These are phyloP conservation scores for Pleurotus cornucopiae DNA, from an alignment of 768 basidiomycete genomes.

Conservation along the genomic window DNA sequence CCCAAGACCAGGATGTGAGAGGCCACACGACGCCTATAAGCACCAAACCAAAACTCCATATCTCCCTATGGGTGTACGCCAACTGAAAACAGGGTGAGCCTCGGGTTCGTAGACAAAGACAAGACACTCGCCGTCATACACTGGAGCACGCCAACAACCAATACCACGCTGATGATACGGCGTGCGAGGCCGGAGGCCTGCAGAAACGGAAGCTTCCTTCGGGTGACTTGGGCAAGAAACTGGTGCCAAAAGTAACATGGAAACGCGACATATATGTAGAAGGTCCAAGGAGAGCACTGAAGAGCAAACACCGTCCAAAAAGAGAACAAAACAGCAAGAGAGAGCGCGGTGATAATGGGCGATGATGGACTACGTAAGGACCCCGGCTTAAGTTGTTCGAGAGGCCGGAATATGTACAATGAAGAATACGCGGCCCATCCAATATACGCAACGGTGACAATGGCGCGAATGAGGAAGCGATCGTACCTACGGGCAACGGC, in stretches of 20 bases:
- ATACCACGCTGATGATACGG: background rate
- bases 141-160: slow-evolving; percentile 44
- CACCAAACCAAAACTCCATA: slow-evolving; percentile 69
- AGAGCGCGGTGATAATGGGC: slow-evolving; percentile 13
- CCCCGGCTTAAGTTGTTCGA: slow-evolving; percentile 14
- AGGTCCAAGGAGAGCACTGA: slow-evolving; percentile 67
- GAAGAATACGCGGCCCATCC: slow-evolving; percentile 76
- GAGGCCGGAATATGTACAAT: slow-evolving; percentile 48
- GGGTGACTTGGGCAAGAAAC: slow-evolving; percentile 30
- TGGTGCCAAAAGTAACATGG: slow-evolving; percentile 77
- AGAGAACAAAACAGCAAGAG: slow-evolving; percentile 21
- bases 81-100: slow-evolving; percentile 30
- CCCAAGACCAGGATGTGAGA: slow-evolving; percentile 39
- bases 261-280: slow-evolving; percentile 72
- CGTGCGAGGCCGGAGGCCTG: too few relatives aligned
- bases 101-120: too few relatives aligned
- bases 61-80: slow-evolving; percentile 65
- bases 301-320: slow-evolving; percentile 51
- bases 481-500: slow-evolving; percentile 37
- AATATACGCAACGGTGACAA: slow-evolving; percentile 69
- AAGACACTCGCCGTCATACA: slow-evolving; percentile 65
- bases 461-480: slow-evolving; percentile 60
- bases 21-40: slow-evolving; percentile 69
- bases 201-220: background rate
- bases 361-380: background rate